These are phyloP conservation scores for Phytophthora niederhauseri DNA, from an alignment of 352 stramenopile species.

Conservation along the genomic window DNA sequence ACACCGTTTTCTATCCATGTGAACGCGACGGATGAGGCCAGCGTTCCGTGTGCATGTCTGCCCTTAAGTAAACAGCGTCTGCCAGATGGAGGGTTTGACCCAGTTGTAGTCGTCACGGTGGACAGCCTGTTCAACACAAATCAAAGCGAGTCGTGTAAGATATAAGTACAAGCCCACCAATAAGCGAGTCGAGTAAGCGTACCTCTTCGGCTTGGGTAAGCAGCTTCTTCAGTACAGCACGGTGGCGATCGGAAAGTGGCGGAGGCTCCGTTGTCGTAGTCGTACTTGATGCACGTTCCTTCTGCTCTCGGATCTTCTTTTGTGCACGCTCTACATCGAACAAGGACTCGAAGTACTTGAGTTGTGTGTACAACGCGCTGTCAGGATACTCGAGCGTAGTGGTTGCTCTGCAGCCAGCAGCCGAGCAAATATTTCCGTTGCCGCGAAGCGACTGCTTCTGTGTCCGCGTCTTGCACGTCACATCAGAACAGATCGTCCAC, in stretches of 20 bases:
- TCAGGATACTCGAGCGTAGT: slow-evolving; percentile 92
- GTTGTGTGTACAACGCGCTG: slow-evolving; percentile 94
- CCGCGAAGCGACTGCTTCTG: slow-evolving; percentile 95
- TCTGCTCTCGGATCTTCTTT: slow-evolving; percentile 80
- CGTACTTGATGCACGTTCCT: slow-evolving; percentile 40
- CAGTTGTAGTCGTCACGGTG: slow-evolving; percentile 94
- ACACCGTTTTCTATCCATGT: slow-evolving; percentile 29
- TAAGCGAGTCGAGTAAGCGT: slow-evolving; percentile 4
- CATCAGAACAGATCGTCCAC: slow-evolving; percentile 95
- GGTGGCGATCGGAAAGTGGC: slow-evolving; percentile 66
- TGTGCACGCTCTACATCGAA: slow-evolving; percentile 94
- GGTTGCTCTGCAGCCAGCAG: slow-evolving; percentile 91
- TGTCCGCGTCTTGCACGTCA: slow-evolving; percentile 94
- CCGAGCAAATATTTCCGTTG: slow-evolving; percentile 94
- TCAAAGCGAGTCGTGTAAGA: slow-evolving; percentile 7
- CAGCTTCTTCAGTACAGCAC: slow-evolving; percentile 79
- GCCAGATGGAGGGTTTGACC: slow-evolving; percentile 92
- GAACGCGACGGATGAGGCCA: not conserved
- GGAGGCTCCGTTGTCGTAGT: slow-evolving; percentile 45
- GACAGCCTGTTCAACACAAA: slow-evolving; percentile 53
- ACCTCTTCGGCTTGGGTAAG: slow-evolving; percentile 81
- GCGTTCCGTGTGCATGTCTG: not conserved
- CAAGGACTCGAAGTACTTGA: slow-evolving; percentile 97
- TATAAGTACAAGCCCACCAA: not conserved
- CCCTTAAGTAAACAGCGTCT: slow-evolving; percentile 79